Conservation (phyloP, 805 yeast species). For the Kazachstania viticola region DNA sequence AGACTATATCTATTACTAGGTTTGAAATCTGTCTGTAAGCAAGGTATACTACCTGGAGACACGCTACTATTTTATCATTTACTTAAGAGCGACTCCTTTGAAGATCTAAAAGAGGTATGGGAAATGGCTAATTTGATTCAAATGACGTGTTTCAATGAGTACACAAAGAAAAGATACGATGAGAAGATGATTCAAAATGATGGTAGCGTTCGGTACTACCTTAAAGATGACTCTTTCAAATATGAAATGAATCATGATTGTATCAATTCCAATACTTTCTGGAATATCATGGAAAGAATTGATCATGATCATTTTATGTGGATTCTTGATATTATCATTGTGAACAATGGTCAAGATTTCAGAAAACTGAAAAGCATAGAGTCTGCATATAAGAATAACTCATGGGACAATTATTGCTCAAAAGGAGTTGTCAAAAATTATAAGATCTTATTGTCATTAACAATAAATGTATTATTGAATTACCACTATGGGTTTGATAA, state of each 20-base stretch:
- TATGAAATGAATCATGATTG: conserved; percentile 19
- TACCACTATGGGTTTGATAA: conserved; percentile 39
- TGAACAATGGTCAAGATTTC: conserved; percentile 26
- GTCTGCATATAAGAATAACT: conserved; percentile 5
- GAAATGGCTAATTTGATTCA: conserved; percentile 21
- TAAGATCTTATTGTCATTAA: conserved; percentile 30
- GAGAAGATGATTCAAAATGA: conserved; percentile 20
- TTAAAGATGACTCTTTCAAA: conserved; percentile 20
- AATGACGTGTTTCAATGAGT: conserved; percentile 21
- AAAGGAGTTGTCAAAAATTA: conserved; percentile 27
- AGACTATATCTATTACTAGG: conserved; percentile 21
- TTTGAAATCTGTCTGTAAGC: conserved; percentile 26
- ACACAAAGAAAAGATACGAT: conserved; percentile 17
- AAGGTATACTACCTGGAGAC: conserved; percentile 27
- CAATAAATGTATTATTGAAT: conserved; percentile 33
- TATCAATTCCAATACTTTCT: conserved; percentile 21
- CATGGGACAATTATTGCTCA: conserved; percentile 25
- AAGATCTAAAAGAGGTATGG: conserved; percentile 12
- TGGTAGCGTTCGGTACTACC: conserved; percentile 15
- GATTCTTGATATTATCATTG: conserved; percentile 22
- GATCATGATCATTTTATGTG: conserved; percentile 24
- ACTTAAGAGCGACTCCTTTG: conserved; percentile 4
- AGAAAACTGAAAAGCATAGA: conserved; percentile 14
- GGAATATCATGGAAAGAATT: conserved; percentile 22
- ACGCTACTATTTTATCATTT: conserved; percentile 24